phyloP scores from a whole-genome alignment of 768 basidiomycete species.

The Baorangia bicolor region DNA sequence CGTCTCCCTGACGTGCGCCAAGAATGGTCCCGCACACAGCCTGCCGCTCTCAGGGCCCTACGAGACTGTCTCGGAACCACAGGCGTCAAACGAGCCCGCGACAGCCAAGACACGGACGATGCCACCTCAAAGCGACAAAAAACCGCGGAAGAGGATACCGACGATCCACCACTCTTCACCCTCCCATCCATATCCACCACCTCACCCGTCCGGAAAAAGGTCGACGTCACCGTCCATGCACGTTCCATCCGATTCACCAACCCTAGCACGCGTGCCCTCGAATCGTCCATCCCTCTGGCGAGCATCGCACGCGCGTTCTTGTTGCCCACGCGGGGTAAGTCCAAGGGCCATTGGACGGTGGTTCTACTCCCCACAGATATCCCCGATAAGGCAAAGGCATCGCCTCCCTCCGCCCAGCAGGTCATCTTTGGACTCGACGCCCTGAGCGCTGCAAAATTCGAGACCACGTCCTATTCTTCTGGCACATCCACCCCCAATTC shows the following conservation, averaged over 20 bases:
- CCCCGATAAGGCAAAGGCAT: conserved; percentile 43
- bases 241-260: conserved; percentile 53
- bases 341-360: conserved; percentile 70
- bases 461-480: conserved; percentile 40
- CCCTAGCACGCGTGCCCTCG: conserved; percentile 46
- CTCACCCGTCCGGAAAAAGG: conserved; percentile 74
- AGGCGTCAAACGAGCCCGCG: conserved; percentile 26
- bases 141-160: conserved; percentile 17
- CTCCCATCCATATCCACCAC: conserved; percentile 67
- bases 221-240: conserved; percentile 59
- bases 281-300: conserved; percentile 50
- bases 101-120: conserved; percentile 12
- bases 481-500: conserved; percentile 24
- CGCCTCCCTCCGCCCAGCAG: conserved; percentile 43
- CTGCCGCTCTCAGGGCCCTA: conserved; percentile 23
- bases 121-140: conserved; percentile 20
- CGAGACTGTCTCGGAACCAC: conserved; percentile 7
- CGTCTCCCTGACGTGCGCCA: conserved; percentile 8
- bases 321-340: conserved; percentile 71
- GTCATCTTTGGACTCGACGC: conserved; percentile 75
- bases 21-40: conserved; percentile 28
- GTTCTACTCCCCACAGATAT: conserved; percentile 59
- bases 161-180: conserved; percentile 52
- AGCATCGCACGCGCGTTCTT: conserved; percentile 62
- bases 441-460: conserved; percentile 42